Base-by-base conservation (phyloP, 148 eudicot genomes). In the Euryodendron excelsum region DNA sequence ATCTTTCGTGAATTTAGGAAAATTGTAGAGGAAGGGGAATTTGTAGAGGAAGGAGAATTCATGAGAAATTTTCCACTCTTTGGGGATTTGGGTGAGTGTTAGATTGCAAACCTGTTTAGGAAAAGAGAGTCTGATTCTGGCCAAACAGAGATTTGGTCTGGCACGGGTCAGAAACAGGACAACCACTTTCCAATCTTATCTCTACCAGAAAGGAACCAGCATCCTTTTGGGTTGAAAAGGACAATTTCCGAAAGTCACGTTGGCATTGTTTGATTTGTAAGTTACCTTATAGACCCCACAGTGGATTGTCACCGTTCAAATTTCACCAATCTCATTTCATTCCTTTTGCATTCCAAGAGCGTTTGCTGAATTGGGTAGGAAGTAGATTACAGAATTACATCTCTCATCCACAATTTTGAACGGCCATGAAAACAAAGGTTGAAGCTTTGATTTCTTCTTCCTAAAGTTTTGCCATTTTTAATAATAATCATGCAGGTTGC, bases 401-500 rank as follows among this genome's bases (percentile, higher is more conserved):
- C n/a, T n/a, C n/a, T n/a, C n/a, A n/a, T n/a, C n/a, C n/a, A n/a
- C n/a, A n/a, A n/a, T n/a, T n/a, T n/a, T n/a, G n/a, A n/a, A n/a
- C n/a, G n/a, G n/a, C n/a, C n/a, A n/a, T n/a, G n/a, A n/a, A 63
- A 30, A 5, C 67, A 8, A 34, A 63, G 39, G 27, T 5, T 65
- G 45, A 10, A n/a, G 0, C 28, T 33, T 65, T 36, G 15, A 39
- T 9, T 37, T 31, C 17, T 64, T 64, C 23, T 18, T 31, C 34
- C 25, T 10, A 36, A 65, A 44, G 44, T 34, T 20, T 33, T 33
- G 7, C 2, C 27, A 39, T 2, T 39, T 36, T 10, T n/a, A n/a
- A n/a, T n/a, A n/a, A n/a, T 33, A 65, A 65, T 21, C 15, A 34
- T 78, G 72, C 67, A 86, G 89, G 89, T 88, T 71, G 97, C 97